phyloP scores from a whole-genome alignment of 106 monocot genomes.

The Gastrodia elata region DNA sequence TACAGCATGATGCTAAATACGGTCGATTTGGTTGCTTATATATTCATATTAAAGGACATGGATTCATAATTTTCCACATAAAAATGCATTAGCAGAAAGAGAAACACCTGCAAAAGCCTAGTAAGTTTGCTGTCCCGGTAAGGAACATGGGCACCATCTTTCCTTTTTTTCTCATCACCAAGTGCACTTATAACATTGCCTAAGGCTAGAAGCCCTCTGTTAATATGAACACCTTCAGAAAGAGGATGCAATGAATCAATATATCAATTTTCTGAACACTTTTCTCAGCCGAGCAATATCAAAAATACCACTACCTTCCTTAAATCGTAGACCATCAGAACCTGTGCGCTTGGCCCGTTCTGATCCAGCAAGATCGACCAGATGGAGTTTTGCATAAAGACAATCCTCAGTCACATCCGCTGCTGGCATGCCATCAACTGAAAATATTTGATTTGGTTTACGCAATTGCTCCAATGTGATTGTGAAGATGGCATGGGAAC shows the following conservation, averaged over 20 bases:
- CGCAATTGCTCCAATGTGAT: conserved; percentile 98
- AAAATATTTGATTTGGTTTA: conserved; percentile 47
- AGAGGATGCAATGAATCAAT: conserved; percentile 1
- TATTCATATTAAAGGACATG: not conserved
- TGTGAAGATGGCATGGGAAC: conserved; percentile 99
- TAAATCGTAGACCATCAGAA: conserved; percentile 92
- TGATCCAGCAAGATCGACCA: conserved; percentile 99
- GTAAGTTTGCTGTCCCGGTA: conserved; percentile 99
- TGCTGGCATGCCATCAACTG: conserved; percentile 36
- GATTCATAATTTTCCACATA: not conserved
- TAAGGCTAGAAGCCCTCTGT: conserved; percentile 92
- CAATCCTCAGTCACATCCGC: conserved; percentile 86
- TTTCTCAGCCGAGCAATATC: not conserved
- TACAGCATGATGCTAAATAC: not conserved
- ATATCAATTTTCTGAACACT: not conserved
- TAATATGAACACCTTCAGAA: conserved; percentile 88
- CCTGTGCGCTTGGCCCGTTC: conserved; percentile 96
- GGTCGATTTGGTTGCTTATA: not conserved
- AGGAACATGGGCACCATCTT: conserved; percentile 96
- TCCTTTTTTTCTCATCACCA: conserved; percentile 94
- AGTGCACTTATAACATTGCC: conserved; percentile 99
- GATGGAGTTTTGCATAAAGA: conserved; percentile 90
- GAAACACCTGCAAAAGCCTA: conserved; percentile 72
- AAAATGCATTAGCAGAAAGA: not conserved
- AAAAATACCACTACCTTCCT: conserved; percentile 58